Evolutionary conservation across 768 basidiomycete species (phyloP).

Genomic region (Phylloporus arenicola): DNA sequence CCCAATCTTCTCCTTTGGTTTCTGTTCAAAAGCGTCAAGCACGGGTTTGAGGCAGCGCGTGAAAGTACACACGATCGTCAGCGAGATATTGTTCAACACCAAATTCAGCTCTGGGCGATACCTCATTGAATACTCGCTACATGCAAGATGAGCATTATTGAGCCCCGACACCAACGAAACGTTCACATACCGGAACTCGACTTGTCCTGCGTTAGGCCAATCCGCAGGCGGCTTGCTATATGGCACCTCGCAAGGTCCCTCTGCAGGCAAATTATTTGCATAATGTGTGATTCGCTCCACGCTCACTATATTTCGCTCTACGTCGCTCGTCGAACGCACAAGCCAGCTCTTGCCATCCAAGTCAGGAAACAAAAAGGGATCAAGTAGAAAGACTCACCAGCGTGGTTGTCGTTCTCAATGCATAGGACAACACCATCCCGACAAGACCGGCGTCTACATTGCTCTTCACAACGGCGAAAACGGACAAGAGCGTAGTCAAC

Average conservation of each 20-base stretch:
- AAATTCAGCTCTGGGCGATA: constrained; percentile 82
- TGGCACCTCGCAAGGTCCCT: constrained; percentile 68
- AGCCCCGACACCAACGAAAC: no score
- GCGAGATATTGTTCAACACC: constrained; percentile 66
- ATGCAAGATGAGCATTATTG: background rate
- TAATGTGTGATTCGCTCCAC: constrained; percentile 87
- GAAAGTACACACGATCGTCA: constrained; percentile 52
- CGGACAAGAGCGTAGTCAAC: constrained; percentile 58
- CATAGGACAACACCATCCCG: constrained; percentile 81
- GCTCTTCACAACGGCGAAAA: constrained; percentile 62
- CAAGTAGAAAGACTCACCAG: constrained; percentile 43
- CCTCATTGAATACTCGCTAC: constrained; percentile 63
- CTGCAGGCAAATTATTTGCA: constrained; percentile 56
- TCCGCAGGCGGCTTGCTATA: constrained; percentile 44
- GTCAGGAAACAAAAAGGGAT: background rate
- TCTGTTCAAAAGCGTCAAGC: no score
- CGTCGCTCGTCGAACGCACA: constrained; percentile 77
- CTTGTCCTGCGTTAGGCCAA: constrained; percentile 73
- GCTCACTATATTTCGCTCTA: constrained; percentile 87
- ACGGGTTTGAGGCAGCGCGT: no score
- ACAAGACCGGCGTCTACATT: constrained; percentile 85
- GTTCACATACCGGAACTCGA: constrained; percentile 64
- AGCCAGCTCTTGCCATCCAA: constrained; percentile 59
- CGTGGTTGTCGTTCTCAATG: constrained; percentile 76
- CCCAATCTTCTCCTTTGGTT: no score